Evolutionary conservation across 352 stramenopile species (phyloP), one percentile per base, ranked within the genome.

Genomic region (Pythium dissimile): DNA sequence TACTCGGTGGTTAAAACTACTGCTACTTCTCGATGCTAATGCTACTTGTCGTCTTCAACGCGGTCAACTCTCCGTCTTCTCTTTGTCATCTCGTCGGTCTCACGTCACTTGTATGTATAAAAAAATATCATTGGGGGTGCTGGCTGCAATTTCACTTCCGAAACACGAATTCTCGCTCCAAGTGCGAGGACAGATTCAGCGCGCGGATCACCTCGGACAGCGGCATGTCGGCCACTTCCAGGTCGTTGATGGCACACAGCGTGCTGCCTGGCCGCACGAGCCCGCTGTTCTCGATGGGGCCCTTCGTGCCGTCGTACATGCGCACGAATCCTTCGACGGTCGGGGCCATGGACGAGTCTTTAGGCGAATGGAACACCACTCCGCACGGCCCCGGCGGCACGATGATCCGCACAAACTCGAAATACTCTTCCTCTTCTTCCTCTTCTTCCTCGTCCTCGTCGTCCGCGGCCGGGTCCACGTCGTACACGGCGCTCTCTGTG

Each of bases 231-330:
- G 73, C 72, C 44, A 94, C 79, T 57, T 89, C 83, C 10, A 86
- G 77, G 62, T 88, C 77, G 69, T 94, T 89, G 69, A 94, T 89
- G 30, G 79, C 76, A 35, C 76, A 87, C 34, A 94, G 62, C 38
- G 84, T 71, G 46, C 77, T 89, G 46, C 84, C 84, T 52, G 73
- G 77, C 26, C 65, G 58, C 18, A 94, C 73, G 32, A 92, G 71
- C 8, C 62, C 69, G 52, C 75, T 84, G 66, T 88, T 87, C 66
- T 94, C 84, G 53, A 94, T 90, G 11, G 79, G 77, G 30, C 82
- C 78, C 55, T 86, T 87, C 10, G 69, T 59, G 27, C 81, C 80
- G 60, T 89, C 72, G 55, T 77, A 75, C 54, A 79, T 80, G 16
- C 70, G 69, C 30, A 86, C 76, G 43, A 94, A 94, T n/a, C 84